These are phyloP conservation scores for Didymella glomerata DNA, from an alignment of 2,329 filamentous ascomycete genomes.

Conservation along the genomic window DNA sequence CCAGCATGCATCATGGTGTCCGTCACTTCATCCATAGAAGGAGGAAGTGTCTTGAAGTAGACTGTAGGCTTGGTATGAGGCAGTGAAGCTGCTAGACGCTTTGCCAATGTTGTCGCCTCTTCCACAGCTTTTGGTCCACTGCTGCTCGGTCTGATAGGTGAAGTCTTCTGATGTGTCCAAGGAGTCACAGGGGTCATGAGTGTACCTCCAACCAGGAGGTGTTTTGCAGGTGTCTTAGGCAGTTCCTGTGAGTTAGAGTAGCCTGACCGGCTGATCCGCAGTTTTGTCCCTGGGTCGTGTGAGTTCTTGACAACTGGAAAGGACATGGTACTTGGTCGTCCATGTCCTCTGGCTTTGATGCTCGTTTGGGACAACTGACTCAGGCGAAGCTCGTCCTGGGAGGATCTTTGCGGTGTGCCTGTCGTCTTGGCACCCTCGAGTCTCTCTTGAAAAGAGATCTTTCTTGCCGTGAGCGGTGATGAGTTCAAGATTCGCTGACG, in stretches of 20 bases:
- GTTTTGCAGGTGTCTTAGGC: constrained; percentile 43
- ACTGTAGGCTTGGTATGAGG: constrained; percentile 32
- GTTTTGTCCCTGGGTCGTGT: constrained; percentile 68
- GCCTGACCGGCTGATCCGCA: constrained; percentile 72
- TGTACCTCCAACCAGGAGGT: constrained; percentile 21
- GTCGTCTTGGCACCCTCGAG: not conserved
- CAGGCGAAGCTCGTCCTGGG: constrained; percentile 20
- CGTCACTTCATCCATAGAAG: constrained; percentile 57
- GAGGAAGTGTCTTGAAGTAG: constrained; percentile 53
- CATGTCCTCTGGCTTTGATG: constrained; percentile 48
- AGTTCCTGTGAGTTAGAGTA: constrained; percentile 59
- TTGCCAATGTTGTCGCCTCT: constrained; percentile 31
- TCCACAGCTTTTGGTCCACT: constrained; percentile 27
- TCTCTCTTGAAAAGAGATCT: constrained; percentile 26
- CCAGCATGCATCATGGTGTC: constrained; percentile 66
- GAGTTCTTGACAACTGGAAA: constrained; percentile 83
- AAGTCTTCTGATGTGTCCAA: constrained; percentile 46
- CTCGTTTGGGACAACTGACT: constrained; percentile 52
- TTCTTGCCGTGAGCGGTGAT: constrained; percentile 18
- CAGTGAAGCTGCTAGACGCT: constrained; percentile 32
- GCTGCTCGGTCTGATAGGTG: constrained; percentile 26
- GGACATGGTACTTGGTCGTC: constrained; percentile 60
- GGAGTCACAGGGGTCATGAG: constrained; percentile 41
- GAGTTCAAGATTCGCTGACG: constrained; percentile 26
- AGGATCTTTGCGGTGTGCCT: constrained; percentile 7